phyloP scores from a whole-genome alignment of 1,139 yeast species.

The Saccharomyces hybrid region DNA sequence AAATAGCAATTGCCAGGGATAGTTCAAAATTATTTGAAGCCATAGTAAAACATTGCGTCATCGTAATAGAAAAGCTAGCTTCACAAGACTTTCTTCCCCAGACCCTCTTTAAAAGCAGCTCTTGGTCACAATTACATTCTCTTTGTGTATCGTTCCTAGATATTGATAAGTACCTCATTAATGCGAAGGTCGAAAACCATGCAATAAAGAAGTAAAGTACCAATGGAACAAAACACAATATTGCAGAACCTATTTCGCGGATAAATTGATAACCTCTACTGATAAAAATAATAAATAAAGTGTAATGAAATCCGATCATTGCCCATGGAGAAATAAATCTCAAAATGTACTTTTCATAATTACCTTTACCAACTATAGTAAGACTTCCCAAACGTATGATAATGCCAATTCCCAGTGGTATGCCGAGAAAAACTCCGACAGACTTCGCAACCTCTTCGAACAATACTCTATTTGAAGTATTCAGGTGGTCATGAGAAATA shows the following conservation, averaged over 20 bases:
- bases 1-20: slow-evolving; percentile 48
- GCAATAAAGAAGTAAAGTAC: slow-evolving; percentile 42
- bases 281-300: slow-evolving; percentile 45
- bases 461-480: slow-evolving; percentile 24
- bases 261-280: slow-evolving; percentile 47
- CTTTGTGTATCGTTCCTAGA: too few relatives aligned
- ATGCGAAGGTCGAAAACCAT: slow-evolving; percentile 42
- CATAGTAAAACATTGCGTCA: slow-evolving; percentile 52
- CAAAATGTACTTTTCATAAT: slow-evolving; percentile 34
- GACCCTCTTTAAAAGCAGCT: slow-evolving; percentile 11
- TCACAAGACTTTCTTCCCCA: slow-evolving; percentile 31
- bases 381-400: slow-evolving; percentile 35
- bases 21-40: slow-evolving; percentile 51
- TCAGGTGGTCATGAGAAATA: slow-evolving; percentile 26
- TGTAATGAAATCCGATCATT: slow-evolving; percentile 45
- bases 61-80: slow-evolving; percentile 38
- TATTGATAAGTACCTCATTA: slow-evolving; percentile 33
- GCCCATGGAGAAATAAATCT: slow-evolving; percentile 45
- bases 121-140: slow-evolving; percentile 40
- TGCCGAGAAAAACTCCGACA: slow-evolving; percentile 49
- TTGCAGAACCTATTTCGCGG: slow-evolving; percentile 43
- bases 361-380: slow-evolving; percentile 28
- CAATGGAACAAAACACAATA: slow-evolving; percentile 48
- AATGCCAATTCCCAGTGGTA: slow-evolving; percentile 45
- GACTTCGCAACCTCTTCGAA: slow-evolving; percentile 43